A percentile compares a stretch with the other conserved stretches of the same genome.
phyloP scores from a whole-genome alignment of 345 rosid species.

The Eucalyptus cloeziana region DNA sequence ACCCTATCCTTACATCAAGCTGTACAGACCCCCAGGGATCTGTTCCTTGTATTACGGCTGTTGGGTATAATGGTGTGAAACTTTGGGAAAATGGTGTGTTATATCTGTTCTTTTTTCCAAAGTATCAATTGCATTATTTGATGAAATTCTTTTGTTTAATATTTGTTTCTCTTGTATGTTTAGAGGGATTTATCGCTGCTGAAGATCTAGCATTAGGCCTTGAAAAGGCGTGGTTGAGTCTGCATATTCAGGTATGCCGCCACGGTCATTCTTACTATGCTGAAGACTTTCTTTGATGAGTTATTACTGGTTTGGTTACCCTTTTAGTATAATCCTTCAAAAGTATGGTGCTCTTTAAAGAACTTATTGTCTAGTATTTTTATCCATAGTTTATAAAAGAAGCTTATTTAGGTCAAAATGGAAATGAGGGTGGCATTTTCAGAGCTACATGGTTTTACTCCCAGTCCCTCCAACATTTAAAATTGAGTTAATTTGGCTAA shows the following conservation, averaged over 20 bases:
- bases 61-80: slow-evolving; percentile 76
- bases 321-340: neutral
- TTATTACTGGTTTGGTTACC: neutral
- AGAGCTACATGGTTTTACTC: neutral
- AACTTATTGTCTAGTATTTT: neutral
- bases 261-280: neutral
- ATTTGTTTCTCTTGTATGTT: neutral
- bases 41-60: slow-evolving; percentile 67
- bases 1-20: slow-evolving; percentile 46
- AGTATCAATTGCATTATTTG: neutral
- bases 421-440: neutral
- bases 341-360: neutral
- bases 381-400: neutral
- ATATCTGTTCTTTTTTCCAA: neutral
- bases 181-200: slow-evolving; percentile 73
- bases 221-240: slow-evolving; percentile 75
- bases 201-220: slow-evolving; percentile 59
- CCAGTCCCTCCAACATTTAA: neutral
- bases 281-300: neutral
- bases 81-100: slow-evolving; percentile 69
- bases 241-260: slow-evolving; percentile 62
- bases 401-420: neutral
- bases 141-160: neutral
- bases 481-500: neutral
- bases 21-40: slow-evolving; percentile 58